Conservation (phyloP, 73 alveolate species). For the Breviolum minutum region DNA sequence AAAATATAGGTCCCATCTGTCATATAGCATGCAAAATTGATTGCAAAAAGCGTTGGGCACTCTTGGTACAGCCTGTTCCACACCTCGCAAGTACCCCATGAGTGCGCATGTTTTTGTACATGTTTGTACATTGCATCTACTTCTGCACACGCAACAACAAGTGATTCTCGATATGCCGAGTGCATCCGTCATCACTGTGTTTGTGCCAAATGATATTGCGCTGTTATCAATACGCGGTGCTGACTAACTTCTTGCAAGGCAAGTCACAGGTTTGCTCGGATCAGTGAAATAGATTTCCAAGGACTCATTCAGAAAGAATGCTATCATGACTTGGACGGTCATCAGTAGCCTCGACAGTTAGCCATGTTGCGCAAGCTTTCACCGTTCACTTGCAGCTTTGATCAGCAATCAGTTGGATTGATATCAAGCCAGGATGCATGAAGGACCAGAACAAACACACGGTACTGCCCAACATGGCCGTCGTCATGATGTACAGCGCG, state of each 20-base stretch:
- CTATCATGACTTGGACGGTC: conserved; percentile 74
- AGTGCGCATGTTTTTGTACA: background rate
- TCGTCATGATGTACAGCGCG: conserved; percentile 88
- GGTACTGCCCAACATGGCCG: conserved; percentile 77
- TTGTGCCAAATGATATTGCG: too few species aligned
- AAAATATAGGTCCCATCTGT: too few species aligned
- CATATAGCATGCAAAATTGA: too few species aligned
- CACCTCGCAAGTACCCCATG: background rate
- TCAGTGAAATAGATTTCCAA: conserved; percentile 56
- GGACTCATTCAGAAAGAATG: conserved; percentile 59
- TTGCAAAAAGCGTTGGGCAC: background rate
- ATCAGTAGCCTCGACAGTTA: conserved; percentile 23
- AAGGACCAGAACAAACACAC: conserved; percentile 67
- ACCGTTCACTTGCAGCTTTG: background rate
- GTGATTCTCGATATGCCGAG: too few species aligned
- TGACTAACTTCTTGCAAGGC: background rate
- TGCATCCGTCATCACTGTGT: too few species aligned
- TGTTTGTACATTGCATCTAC: too few species aligned
- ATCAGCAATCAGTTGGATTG: background rate
- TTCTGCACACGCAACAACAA: too few species aligned
- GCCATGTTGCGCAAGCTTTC: background rate
- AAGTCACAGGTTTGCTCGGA: conserved; percentile 35
- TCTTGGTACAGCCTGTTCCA: background rate
- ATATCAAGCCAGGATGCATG: conserved; percentile 10
- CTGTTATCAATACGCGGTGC: too few species aligned